phyloP scores from a whole-genome alignment of 352 stramenopile genomes.

The Globisporangium nagaii region DNA sequence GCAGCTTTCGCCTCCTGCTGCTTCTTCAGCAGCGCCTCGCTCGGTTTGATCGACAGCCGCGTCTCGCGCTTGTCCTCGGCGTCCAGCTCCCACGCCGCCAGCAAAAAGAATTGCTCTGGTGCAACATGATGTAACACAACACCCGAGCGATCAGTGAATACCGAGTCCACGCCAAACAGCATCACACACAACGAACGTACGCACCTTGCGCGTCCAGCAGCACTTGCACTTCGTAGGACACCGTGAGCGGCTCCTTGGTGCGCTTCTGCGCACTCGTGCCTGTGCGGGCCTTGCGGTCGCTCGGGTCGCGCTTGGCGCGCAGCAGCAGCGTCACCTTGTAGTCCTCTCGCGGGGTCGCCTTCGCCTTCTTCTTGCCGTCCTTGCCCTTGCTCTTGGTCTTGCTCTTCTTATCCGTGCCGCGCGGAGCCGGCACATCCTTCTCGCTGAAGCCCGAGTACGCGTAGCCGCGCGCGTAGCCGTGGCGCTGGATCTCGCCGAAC shows the following conservation, averaged over 20 bases:
- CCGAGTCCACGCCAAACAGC: too few species aligned
- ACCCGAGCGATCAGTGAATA: background rate
- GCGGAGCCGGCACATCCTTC: slow-evolving; percentile 13
- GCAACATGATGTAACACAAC: background rate
- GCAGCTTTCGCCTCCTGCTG: slow-evolving; percentile 9
- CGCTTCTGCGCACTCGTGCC: slow-evolving; percentile 25
- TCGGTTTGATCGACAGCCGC: slow-evolving; percentile 42
- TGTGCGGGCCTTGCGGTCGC: slow-evolving; percentile 10
- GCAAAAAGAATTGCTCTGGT: slow-evolving; percentile 43
- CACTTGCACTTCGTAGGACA: slow-evolving; percentile 27
- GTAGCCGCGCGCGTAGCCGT: slow-evolving; percentile 55
- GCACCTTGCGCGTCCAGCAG: slow-evolving; percentile 25
- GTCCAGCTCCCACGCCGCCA: slow-evolving; percentile 57
- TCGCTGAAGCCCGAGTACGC: slow-evolving; percentile 52
- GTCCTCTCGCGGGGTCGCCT: slow-evolving; percentile 17
- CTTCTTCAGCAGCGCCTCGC: background rate
- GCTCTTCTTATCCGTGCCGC: slow-evolving; percentile 4
- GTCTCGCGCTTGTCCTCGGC: slow-evolving; percentile 21
- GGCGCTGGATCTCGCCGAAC: slow-evolving; percentile 49
- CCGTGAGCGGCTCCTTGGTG: slow-evolving; percentile 5
- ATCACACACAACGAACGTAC: slow-evolving; percentile 10
- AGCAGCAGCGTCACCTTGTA: slow-evolving; percentile 51
- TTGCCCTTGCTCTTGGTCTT: too few species aligned
- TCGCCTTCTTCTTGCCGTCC: slow-evolving; percentile 11
- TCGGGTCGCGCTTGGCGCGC: slow-evolving; percentile 20